Base-by-base conservation (phyloP, 768 basidiomycete species). In the Cystobasidium onofrii region DNA sequence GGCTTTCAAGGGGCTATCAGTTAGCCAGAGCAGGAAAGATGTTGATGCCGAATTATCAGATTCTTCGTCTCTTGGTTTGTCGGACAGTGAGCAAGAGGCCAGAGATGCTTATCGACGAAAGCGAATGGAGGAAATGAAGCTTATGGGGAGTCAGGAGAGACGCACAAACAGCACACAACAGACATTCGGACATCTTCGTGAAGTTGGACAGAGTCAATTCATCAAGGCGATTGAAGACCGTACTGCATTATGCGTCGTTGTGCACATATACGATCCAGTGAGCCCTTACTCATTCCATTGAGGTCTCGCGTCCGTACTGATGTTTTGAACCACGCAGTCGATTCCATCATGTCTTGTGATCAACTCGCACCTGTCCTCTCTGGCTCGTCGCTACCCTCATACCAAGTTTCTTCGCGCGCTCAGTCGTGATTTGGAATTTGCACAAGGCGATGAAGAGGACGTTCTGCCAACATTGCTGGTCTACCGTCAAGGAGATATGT, bases 191-290 rank as follows among this genome's bases (percentile, higher is more conserved):
- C 79, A 78, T 29, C 25, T 79, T 36, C 44, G 78, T 20, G 79
- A 79, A 55, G 75, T 79, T 29, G 76, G 75, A 17, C 43, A 75
- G 50, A 74, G 74, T 20, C 60, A 67, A 44, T 79, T 76, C 65
- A 31, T 78, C 13, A 43, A 29, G n/a, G 77, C 79, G 1, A 73
- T 78, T 17, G 78, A 78, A 64, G 79, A 78, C 9, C 77, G 78
- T 41, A 67, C 46, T 27, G 74, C 71, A 15, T 71, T 74, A 3
- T 63, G 74, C 0, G 78, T 79, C 23, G 52, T 78, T 1, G 60
- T 79, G 25, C 79, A 78, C 29, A 62, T 79, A 17, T 78, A 77
- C 46, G 76, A 76, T 43, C 74, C 78, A 0, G 78, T 79, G 50
- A 4, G 61, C 60, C 41, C 15, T 73, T n/a, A n/a, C n/a, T 17